A percentile compares a stretch with the other conserved stretches of the same genome.
Conservation (phyloP, 164 flowering plant species). For the Aristolochia fimbriata region DNA sequence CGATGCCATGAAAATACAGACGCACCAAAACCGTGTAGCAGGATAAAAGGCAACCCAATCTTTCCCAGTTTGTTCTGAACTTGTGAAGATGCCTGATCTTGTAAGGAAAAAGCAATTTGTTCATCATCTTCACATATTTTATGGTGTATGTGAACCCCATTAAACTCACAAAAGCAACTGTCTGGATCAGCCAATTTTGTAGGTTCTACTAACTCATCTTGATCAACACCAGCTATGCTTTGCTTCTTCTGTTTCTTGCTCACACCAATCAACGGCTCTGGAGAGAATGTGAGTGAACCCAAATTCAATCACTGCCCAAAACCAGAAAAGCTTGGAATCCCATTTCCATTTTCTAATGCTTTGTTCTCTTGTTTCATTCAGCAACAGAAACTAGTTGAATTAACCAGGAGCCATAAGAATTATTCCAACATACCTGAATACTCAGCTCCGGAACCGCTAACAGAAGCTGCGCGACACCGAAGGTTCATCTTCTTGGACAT, state of each 20-base stretch:
- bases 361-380: too few species aligned
- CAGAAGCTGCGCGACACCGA: constrained; percentile 8
- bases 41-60: constrained; percentile 44
- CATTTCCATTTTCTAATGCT: too few species aligned
- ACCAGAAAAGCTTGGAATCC: too few species aligned
- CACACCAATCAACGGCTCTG: constrained; percentile 10
- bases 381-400: too few species aligned
- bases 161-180: constrained; percentile 73
- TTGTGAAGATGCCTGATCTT: constrained; percentile 18
- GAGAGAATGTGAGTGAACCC: neutral
- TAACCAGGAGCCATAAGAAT: too few species aligned
- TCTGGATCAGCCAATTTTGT: constrained; percentile 69
- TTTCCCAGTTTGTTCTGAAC: constrained; percentile 9
- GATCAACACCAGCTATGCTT: constrained; percentile 74
- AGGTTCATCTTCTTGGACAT: neutral
- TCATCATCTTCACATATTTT: constrained; percentile 43
- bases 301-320: neutral
- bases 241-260: constrained; percentile 21
- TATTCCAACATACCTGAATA: constrained; percentile 20
- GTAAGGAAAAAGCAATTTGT: constrained; percentile 9
- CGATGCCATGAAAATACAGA: constrained; percentile 81
- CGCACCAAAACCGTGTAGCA: constrained; percentile 93
- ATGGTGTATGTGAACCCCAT: constrained; percentile 75
- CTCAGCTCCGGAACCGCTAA: constrained; percentile 25
- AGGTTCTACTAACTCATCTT: constrained; percentile 76